Evolutionary conservation across 2,329 filamentous ascomycete genomes (phyloP).

Genomic region (Hypoxylon sp.): DNA sequence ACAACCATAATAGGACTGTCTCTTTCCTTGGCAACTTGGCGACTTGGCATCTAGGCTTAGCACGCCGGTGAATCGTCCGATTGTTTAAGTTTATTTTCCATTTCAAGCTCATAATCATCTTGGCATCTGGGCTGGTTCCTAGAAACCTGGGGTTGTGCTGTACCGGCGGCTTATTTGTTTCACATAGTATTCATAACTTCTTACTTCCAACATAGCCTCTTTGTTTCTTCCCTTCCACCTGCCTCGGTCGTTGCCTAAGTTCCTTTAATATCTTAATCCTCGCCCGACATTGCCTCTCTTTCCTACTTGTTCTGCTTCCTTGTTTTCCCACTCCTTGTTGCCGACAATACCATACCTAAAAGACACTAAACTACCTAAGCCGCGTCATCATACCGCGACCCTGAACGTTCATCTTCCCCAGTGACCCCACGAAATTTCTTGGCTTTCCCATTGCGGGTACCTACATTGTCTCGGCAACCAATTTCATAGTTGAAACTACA

Average conservation of each 20-base stretch:
- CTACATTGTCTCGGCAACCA: conserved; percentile 12
- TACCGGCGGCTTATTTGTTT: conserved; percentile 12
- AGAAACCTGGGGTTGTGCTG: conserved; percentile 10
- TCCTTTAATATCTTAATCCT: conserved; percentile 13
- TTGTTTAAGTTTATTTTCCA: conserved; percentile 8
- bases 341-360: background rate
- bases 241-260: conserved; percentile 5
- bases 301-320: conserved; percentile 14
- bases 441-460: conserved; percentile 9
- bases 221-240: conserved; percentile 16
- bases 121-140: conserved; percentile 39
- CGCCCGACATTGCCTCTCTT: conserved; percentile 1
- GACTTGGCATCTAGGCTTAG: conserved; percentile 17
- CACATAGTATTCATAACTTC: conserved; percentile 12
- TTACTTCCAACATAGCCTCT: conserved; percentile 23
- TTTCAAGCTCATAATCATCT: conserved; percentile 27
- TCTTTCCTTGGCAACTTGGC: conserved; percentile 17
- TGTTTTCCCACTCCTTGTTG: background rate
- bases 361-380: conserved; percentile 20
- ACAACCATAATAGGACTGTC: background rate
- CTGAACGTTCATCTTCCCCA: conserved; percentile 15
- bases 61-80: conserved; percentile 10
- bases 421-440: conserved; percentile 27
- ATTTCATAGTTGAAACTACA: background rate
- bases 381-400: conserved; percentile 21